Evolutionary conservation across 352 stramenopile genomes (phyloP).

Genomic region (Pythium brachiatum): DNA sequence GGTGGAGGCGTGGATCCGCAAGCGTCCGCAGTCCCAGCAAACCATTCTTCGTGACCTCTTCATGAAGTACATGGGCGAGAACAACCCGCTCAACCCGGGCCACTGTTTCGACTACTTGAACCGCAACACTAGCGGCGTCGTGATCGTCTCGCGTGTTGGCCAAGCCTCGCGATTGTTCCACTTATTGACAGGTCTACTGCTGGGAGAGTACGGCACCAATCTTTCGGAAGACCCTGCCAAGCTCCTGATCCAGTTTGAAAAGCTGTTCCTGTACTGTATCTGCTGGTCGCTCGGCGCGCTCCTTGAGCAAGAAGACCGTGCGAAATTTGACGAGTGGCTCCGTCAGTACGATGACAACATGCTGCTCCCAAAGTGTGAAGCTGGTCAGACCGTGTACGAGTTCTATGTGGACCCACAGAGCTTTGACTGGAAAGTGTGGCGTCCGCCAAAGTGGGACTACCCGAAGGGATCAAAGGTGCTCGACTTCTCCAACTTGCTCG

Average conservation of each 20-base stretch:
- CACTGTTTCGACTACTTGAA: conserved; percentile 96
- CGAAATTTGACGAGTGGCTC: conserved; percentile 96
- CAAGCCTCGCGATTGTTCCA: conserved; percentile 81
- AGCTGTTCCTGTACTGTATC: conserved; percentile 96
- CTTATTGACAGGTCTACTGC: conserved; percentile 90
- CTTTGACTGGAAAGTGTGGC: conserved; percentile 95
- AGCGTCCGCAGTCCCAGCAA: conserved; percentile 85
- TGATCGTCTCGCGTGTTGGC: conserved; percentile 92
- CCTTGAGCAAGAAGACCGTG: conserved; percentile 94
- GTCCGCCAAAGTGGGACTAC: conserved; percentile 94
- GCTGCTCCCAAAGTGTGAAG: conserved; percentile 90
- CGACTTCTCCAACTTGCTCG: conserved; percentile 97
- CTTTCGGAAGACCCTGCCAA: conserved; percentile 69
- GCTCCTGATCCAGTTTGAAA: conserved; percentile 88
- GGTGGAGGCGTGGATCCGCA: conserved; percentile 95
- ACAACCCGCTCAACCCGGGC: conserved; percentile 91
- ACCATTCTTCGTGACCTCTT: conserved; percentile 90
- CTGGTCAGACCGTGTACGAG: conserved; percentile 90
- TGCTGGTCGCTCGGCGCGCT: conserved; percentile 95
- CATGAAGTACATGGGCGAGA: conserved; percentile 96
- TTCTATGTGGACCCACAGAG: conserved; percentile 91
- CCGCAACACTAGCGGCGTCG: conserved; percentile 92
- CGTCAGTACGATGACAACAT: conserved; percentile 90
- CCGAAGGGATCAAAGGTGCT: conserved; percentile 91
- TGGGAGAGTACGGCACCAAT: conserved; percentile 73